Percentiles rank a stretch among this genome's conserved stretches.
phyloP scores from a whole-genome alignment of 2,329 filamentous ascomycete genomes.

The Alternaria triticina region DNA sequence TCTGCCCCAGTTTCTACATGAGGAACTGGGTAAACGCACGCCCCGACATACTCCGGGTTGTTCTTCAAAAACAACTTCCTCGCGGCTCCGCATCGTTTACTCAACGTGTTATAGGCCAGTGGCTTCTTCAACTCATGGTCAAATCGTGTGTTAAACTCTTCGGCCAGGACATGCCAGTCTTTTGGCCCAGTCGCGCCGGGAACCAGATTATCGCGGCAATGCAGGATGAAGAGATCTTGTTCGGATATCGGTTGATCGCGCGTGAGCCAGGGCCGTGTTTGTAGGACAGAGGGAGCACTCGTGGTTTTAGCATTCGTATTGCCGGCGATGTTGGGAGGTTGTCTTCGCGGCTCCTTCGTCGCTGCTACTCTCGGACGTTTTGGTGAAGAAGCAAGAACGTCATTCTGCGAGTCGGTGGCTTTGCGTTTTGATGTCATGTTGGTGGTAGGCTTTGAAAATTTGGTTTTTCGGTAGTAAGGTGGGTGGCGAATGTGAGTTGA shows the following conservation, averaged over 20 bases:
- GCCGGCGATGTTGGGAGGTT: neutral
- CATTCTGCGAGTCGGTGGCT: neutral
- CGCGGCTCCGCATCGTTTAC: neutral
- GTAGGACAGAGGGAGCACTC: neutral
- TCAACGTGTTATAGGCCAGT: constrained; percentile 1
- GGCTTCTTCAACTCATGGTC: neutral
- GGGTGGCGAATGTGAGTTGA: neutral
- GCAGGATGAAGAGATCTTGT: constrained; percentile 2
- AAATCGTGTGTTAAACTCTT: constrained; percentile 7
- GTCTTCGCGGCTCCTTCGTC: neutral
- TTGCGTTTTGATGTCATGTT: neutral
- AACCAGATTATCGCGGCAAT: constrained; percentile 6
- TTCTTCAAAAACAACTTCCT: constrained; percentile 4
- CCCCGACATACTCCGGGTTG: neutral
- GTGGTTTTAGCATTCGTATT: neutral
- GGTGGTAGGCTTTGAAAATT: neutral
- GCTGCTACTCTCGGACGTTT: neutral
- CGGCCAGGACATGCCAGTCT: neutral
- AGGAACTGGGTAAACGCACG: neutral
- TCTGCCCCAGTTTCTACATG: neutral
- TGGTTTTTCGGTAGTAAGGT: neutral
- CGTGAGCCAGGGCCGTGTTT: neutral
- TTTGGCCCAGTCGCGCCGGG: constrained; percentile 1
- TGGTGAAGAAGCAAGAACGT: neutral
- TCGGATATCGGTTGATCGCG: neutral